Evolutionary conservation across 2,329 filamentous ascomycete genomes (phyloP).

Genomic region (Neurospora sp.): DNA sequence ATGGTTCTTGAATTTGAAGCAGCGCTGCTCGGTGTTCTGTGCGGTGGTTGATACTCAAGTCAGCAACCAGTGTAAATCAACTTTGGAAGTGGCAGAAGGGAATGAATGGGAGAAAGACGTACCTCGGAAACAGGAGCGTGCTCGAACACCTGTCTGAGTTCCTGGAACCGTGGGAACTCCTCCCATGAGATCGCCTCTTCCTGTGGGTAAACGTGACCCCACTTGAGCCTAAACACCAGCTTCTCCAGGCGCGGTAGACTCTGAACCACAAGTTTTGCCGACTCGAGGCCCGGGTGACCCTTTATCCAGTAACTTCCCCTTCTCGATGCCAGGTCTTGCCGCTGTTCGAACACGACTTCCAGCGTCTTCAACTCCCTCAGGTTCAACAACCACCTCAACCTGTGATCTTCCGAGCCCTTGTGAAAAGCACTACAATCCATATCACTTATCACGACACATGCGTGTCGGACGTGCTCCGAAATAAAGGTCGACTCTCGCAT

Average conservation of each 20-base stretch:
- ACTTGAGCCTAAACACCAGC: background rate
- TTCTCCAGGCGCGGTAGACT: background rate
- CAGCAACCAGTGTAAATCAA: background rate
- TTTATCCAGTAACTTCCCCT: fast-evolving
- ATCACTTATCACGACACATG: background rate
- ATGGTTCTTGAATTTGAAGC: background rate
- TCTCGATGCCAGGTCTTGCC: background rate
- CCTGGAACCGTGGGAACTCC: background rate
- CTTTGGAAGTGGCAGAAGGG: background rate
- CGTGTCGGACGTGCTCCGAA: background rate
- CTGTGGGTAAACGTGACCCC: background rate
- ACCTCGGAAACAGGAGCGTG: background rate
- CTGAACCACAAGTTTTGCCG: background rate
- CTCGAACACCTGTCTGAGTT: background rate
- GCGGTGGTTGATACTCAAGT: background rate
- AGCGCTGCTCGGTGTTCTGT: background rate
- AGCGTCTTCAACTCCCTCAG: background rate
- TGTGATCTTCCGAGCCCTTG: background rate
- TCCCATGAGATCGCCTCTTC: background rate
- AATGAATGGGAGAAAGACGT: background rate
- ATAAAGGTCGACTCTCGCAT: too few species aligned
- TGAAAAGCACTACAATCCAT: background rate
- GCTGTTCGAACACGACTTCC: background rate
- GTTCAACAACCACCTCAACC: background rate
- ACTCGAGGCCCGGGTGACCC: background rate